A percentile compares a stretch with the other conserved stretches of the same genome.
Conservation (phyloP, 2,329 filamentous ascomycete genomes). For the Alternaria postmessia region DNA sequence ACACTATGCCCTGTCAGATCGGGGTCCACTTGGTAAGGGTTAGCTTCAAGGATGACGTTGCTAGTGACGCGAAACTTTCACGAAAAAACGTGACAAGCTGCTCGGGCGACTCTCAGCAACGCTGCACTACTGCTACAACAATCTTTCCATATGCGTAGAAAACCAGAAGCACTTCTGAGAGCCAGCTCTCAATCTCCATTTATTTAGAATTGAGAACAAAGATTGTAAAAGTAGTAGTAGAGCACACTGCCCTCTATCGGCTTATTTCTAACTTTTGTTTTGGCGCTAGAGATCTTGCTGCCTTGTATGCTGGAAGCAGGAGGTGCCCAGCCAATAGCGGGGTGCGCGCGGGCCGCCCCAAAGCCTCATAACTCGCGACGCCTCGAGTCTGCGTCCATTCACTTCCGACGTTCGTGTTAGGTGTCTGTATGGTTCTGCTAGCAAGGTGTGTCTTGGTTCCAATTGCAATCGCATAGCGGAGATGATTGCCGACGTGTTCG, state of each 20-base stretch:
- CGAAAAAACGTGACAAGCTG: neutral
- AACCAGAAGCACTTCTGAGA: neutral
- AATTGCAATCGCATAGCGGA: slow-evolving; percentile 16
- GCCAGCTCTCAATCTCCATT: too few relatives aligned
- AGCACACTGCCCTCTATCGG: too few relatives aligned
- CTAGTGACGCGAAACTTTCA: neutral
- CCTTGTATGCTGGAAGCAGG: neutral
- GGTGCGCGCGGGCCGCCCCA: slow-evolving; percentile 16
- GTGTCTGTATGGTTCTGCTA: slow-evolving; percentile 19
- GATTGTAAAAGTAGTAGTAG: too few relatives aligned
- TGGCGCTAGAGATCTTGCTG: neutral
- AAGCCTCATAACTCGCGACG: slow-evolving; percentile 32
- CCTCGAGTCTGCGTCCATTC: slow-evolving; percentile 24
- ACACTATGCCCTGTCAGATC: neutral
- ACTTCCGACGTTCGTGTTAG: slow-evolving; percentile 21
- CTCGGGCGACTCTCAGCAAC: neutral
- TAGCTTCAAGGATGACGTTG: neutral
- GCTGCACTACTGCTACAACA: neutral
- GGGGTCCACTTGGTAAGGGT: neutral
- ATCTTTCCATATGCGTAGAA: neutral
- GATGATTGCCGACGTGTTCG: slow-evolving; percentile 8
- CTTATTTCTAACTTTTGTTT: too few relatives aligned
- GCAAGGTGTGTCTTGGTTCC: slow-evolving; percentile 18
- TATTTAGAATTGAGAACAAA: too few relatives aligned
- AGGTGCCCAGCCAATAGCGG: slow-evolving; percentile 16